Conservation (phyloP, 768 basidiomycete species). For the Austroboletus festivus region DNA sequence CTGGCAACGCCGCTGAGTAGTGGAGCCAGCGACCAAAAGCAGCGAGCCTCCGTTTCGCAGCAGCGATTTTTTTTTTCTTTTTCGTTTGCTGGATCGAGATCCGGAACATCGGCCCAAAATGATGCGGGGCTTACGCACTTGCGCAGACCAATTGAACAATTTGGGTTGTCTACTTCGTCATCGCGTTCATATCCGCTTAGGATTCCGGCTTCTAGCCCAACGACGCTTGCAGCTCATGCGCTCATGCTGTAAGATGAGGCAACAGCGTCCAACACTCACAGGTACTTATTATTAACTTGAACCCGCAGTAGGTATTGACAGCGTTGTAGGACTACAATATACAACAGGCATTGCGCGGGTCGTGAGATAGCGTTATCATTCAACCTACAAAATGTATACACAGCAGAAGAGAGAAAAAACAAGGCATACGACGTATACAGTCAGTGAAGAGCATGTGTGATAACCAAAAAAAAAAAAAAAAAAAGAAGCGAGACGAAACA, state of each 20-base stretch:
- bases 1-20: constrained; percentile 30
- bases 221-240: not conserved
- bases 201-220: not conserved
- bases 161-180: constrained; percentile 6
- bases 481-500: not conserved
- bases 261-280: constrained; percentile 23
- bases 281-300: constrained; percentile 16
- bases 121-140: constrained; percentile 23
- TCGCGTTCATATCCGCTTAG: not conserved
- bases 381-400: constrained; percentile 31
- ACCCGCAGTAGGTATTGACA: constrained; percentile 30
- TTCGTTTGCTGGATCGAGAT: constrained; percentile 28
- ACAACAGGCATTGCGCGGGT: constrained; percentile 22
- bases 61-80: constrained; percentile 23
- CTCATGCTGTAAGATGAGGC: constrained; percentile 7
- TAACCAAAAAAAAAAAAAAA: constrained; percentile 10
- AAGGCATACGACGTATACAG: constrained; percentile 16
- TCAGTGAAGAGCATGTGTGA: constrained; percentile 13
- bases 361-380: constrained; percentile 18
- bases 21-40: constrained; percentile 13
- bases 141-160: constrained; percentile 5
- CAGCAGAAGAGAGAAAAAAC: not conserved
- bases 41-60: constrained; percentile 29
- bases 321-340: constrained; percentile 28
- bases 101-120: constrained; percentile 24